Evolutionary conservation across 192 early-diverging fungal genomes (phyloP).

Genomic region (Lunasporangiospora selenospora): DNA sequence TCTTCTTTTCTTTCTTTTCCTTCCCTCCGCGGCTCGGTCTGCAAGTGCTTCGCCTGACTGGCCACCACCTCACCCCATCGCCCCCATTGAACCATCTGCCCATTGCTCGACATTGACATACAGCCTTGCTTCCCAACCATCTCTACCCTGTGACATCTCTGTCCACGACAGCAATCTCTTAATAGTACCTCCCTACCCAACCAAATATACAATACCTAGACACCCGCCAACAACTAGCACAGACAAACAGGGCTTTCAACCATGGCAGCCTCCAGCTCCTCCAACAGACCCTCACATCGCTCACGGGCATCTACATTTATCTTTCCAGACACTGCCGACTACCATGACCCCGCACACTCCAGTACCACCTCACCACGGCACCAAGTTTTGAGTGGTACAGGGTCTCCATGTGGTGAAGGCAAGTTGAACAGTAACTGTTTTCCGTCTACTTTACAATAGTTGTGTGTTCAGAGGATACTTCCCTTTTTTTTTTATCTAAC

Average conservation of each 20-base stretch:
- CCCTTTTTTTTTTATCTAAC: neutral
- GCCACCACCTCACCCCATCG: too few relatives aligned
- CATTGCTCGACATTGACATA: too few relatives aligned
- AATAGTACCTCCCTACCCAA: too few relatives aligned
- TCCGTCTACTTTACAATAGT: too few relatives aligned
- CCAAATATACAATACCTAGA: neutral
- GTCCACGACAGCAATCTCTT: too few relatives aligned
- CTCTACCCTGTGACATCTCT: too few relatives aligned
- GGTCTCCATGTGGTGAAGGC: conserved; percentile 46
- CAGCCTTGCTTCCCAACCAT: too few relatives aligned
- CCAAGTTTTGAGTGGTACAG: conserved; percentile 39
- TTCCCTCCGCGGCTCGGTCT: neutral
- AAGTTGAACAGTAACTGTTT: too few relatives aligned
- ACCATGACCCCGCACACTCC: conserved; percentile 17
- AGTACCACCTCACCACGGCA: conserved; percentile 22
- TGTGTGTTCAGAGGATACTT: too few relatives aligned
- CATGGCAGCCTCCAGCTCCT: neutral
- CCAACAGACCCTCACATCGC: conserved; percentile 22
- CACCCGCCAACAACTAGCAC: too few relatives aligned
- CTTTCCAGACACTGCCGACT: conserved; percentile 44
- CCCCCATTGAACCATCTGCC: neutral
- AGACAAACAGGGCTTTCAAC: too few relatives aligned
- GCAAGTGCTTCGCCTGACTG: too few relatives aligned
- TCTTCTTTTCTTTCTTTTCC: neutral
- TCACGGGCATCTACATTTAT: conserved; percentile 27